These are phyloP conservation scores for Stephania japonica DNA, from an alignment of 164 flowering plant species.

Conservation along the genomic window DNA sequence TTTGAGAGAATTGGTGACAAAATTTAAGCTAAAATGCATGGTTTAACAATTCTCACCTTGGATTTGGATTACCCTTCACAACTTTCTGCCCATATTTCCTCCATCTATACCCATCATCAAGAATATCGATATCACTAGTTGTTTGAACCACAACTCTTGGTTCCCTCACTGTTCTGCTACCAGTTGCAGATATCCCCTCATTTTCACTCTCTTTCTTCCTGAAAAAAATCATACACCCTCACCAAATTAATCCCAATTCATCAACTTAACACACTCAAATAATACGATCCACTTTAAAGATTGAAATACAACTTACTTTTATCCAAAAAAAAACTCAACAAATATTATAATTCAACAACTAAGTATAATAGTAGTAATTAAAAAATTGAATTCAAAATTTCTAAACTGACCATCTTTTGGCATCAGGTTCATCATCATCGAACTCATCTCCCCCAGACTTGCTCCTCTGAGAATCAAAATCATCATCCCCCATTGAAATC, in stretches of 20 bases:
- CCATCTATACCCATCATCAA: constrained; percentile 91
- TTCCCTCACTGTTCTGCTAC: constrained; percentile 70
- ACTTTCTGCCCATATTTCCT: constrained; percentile 96
- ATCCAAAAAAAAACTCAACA: too few relatives aligned
- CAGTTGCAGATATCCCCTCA: constrained; percentile 47
- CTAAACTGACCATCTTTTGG: constrained; percentile 60
- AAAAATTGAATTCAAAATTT: too few relatives aligned
- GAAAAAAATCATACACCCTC: constrained; percentile 14
- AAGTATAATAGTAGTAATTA: too few relatives aligned
- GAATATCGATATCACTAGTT: constrained; percentile 82
- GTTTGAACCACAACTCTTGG: constrained; percentile 90
- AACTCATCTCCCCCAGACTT: constrained; percentile 39
- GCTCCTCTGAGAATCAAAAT: constrained; percentile 45
- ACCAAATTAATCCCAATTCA: too few relatives aligned
- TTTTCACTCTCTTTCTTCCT: constrained; percentile 74
- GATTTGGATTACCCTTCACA: constrained; percentile 88
- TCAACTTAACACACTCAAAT: too few relatives aligned
- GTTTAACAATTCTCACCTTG: constrained; percentile 40
- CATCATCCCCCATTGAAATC: constrained; percentile 54
- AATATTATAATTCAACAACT: too few relatives aligned
- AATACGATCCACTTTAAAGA: too few relatives aligned
- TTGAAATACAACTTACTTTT: too few relatives aligned
- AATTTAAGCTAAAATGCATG: background rate
- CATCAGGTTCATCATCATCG: constrained; percentile 49
- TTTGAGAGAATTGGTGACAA: background rate